phyloP scores from a whole-genome alignment of 441 rosid genomes.

The Pelargonium citronellum region DNA sequence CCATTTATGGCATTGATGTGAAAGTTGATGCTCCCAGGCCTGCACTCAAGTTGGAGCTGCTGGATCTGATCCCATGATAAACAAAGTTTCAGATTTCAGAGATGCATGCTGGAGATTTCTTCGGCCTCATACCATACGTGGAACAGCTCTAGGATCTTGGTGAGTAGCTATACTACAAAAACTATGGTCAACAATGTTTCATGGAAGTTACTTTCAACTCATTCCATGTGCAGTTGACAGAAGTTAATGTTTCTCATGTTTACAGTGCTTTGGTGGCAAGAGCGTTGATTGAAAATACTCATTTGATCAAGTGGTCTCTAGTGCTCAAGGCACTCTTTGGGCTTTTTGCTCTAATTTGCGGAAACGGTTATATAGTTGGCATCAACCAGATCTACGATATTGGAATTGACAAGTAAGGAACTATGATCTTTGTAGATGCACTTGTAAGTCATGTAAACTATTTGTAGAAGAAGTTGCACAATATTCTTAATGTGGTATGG shows the following conservation, averaged over 20 bases:
- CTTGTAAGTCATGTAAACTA: not conserved
- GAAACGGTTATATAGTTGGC: slow-evolving; percentile 96
- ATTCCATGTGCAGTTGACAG: slow-evolving; percentile 11
- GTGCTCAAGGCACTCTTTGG: slow-evolving; percentile 77
- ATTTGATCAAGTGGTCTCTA: slow-evolving; percentile 75
- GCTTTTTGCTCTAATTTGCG: slow-evolving; percentile 80
- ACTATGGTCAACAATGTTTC: slow-evolving; percentile 13
- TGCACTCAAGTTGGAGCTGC: slow-evolving; percentile 67
- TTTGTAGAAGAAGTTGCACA: not conserved
- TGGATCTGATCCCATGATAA: slow-evolving; percentile 63
- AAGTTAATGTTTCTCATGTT: slow-evolving; percentile 23
- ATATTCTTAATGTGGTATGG: not conserved
- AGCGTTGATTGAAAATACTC: slow-evolving; percentile 76
- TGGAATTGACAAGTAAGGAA: slow-evolving; percentile 82
- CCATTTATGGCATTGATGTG: slow-evolving; percentile 24
- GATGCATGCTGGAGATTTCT: slow-evolving; percentile 96
- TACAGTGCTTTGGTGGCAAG: slow-evolving; percentile 84
- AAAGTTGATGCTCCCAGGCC: slow-evolving; percentile 51
- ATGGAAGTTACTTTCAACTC: slow-evolving; percentile 10
- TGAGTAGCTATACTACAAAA: slow-evolving; percentile 27
- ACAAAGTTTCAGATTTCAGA: slow-evolving; percentile 50
- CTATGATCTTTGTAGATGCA: not conserved
- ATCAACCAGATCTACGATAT: slow-evolving; percentile 94
- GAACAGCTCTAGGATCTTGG: slow-evolving; percentile 81
- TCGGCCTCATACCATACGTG: slow-evolving; percentile 93